phyloP scores from a whole-genome alignment of 177 flowering plant genomes.

The Vitis hybrid region DNA sequence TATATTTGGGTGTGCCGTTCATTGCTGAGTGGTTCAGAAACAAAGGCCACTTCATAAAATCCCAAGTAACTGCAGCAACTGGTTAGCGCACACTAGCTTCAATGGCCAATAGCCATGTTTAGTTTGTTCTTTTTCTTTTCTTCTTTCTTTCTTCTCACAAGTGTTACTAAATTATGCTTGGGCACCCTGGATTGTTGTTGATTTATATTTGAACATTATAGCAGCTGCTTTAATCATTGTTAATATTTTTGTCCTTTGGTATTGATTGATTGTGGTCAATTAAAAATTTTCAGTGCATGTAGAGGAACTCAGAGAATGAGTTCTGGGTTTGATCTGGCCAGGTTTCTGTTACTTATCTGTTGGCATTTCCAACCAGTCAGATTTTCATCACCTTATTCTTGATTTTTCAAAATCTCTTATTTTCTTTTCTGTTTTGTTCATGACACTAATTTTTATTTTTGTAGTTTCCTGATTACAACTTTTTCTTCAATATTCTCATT shows the following conservation, averaged over 20 bases:
- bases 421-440: neutral
- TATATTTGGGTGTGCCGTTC: constrained; percentile 89
- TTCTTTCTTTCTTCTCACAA: neutral
- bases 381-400: neutral
- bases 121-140: neutral
- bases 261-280: too few relatives aligned
- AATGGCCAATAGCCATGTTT: constrained; percentile 2
- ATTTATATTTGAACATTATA: neutral
- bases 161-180: neutral
- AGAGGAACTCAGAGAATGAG: too few relatives aligned
- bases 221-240: too few relatives aligned
- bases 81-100: constrained; percentile 38
- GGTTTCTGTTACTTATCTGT: too few relatives aligned
- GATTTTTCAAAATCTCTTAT: neutral
- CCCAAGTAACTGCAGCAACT: constrained; percentile 99
- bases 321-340: too few relatives aligned
- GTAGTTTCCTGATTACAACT: neutral
- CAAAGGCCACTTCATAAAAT: constrained; percentile 94
- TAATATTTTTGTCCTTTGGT: too few relatives aligned
- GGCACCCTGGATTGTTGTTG: neutral
- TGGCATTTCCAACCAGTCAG: too few relatives aligned
- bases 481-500: neutral
- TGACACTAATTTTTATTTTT: neutral
- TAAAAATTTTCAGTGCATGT: too few relatives aligned
- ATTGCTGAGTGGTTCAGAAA: constrained; percentile 99